phyloP scores from a whole-genome alignment of 441 rosid species.

The Euphorbia schlechtendalii region DNA sequence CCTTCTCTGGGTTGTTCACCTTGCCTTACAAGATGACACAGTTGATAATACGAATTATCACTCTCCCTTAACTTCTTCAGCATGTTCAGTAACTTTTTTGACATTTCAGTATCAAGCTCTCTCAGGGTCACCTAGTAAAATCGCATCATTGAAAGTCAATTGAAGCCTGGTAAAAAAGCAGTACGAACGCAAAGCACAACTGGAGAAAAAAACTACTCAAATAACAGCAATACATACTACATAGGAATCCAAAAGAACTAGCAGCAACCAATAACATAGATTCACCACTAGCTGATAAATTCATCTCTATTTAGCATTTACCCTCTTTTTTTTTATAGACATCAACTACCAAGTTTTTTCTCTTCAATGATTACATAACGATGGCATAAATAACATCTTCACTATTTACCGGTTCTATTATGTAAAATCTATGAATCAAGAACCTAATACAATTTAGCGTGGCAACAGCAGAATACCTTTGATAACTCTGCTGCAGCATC shows the following conservation, averaged over 20 bases:
- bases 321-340: too few species aligned
- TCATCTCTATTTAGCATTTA: too few species aligned
- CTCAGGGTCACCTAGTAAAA: slow-evolving; percentile 54
- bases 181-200: background rate
- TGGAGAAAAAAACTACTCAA: background rate
- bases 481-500: slow-evolving; percentile 91
- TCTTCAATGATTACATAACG: background rate
- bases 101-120: slow-evolving; percentile 73
- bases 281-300: background rate
- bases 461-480: slow-evolving; percentile 40
- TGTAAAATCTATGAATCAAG: background rate
- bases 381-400: background rate
- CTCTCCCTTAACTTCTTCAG: slow-evolving; percentile 62
- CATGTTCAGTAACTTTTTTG: slow-evolving; percentile 60
- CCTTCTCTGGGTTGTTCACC: slow-evolving; percentile 99
- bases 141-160: slow-evolving; percentile 15
- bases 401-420: background rate
- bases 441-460: background rate
- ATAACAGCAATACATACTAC: too few species aligned
- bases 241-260: background rate
- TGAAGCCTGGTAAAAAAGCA: background rate
- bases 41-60: slow-evolving; percentile 69
- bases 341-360: background rate
- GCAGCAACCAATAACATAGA: too few species aligned
- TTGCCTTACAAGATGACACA: slow-evolving; percentile 79